Conservation (phyloP, 805 yeast species). For the Ogataea haglerorum region DNA sequence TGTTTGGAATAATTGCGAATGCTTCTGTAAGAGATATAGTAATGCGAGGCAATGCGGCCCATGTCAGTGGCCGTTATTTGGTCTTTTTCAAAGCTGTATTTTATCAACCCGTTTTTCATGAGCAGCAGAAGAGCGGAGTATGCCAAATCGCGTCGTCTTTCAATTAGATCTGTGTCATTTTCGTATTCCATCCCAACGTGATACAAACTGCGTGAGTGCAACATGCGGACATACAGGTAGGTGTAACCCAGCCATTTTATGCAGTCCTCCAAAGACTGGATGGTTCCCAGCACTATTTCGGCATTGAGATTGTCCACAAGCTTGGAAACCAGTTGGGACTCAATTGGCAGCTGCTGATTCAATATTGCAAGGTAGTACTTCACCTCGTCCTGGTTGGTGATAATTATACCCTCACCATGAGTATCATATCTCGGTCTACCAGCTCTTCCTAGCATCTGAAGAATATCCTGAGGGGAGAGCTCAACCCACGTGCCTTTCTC, state of each 20-base stretch:
- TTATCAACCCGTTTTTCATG: constrained; percentile 52
- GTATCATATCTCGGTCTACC: constrained; percentile 94
- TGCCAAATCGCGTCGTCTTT: constrained; percentile 61
- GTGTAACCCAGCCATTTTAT: constrained; percentile 76
- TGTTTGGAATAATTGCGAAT: constrained; percentile 62
- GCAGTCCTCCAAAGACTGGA: constrained; percentile 61
- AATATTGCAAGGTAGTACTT: constrained; percentile 87
- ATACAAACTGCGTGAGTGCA: constrained; percentile 66
- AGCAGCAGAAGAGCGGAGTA: constrained; percentile 73
- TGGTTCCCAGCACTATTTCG: constrained; percentile 73
- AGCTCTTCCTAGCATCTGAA: constrained; percentile 98
- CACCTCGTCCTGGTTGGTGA: constrained; percentile 80
- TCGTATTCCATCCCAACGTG: constrained; percentile 67
- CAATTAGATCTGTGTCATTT: constrained; percentile 44
- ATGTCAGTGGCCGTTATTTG: constrained; percentile 57
- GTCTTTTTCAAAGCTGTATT: constrained; percentile 52
- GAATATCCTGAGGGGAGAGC: constrained; percentile 88
- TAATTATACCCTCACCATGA: constrained; percentile 90
- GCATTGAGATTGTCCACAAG: constrained; percentile 81
- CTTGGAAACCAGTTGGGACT: constrained; percentile 73
- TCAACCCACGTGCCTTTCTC: constrained; percentile 86
- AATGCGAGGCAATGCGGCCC: constrained; percentile 83
- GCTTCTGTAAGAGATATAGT: constrained; percentile 74
- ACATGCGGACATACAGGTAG: constrained; percentile 77
- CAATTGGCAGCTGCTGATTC: constrained; percentile 89